Percentiles rank a stretch among this genome's conserved stretches.
phyloP scores from a whole-genome alignment of 805 yeast species.

The Lachancea meyersii region DNA sequence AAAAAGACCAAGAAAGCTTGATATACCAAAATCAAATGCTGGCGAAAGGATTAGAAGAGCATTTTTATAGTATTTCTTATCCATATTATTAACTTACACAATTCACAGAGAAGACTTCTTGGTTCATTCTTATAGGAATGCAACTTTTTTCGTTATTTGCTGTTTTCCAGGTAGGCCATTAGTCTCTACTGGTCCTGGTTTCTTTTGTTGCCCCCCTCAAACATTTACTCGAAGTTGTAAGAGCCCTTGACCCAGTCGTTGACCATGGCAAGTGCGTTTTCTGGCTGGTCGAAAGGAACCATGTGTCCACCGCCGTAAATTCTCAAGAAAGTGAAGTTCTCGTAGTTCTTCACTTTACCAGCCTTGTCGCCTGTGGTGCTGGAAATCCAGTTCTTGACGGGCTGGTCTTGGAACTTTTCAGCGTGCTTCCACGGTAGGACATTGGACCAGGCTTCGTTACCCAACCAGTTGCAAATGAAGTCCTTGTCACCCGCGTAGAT shows the following conservation, averaged over 20 bases:
- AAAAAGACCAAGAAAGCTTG: no score
- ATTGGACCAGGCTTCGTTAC: conserved; percentile 82
- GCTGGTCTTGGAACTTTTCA: conserved; percentile 45
- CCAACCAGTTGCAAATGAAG: conserved; percentile 95
- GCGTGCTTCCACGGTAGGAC: conserved; percentile 61
- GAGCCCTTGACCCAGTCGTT: conserved; percentile 81
- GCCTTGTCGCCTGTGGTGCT: conserved; percentile 44
- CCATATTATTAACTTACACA: no score
- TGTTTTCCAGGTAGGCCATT: no score
- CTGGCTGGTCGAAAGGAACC: conserved; percentile 91
- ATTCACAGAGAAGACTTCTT: no score
- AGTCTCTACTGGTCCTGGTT: no score
- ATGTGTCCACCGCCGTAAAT: conserved; percentile 90
- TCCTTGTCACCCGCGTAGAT: conserved; percentile 96
- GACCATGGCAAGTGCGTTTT: conserved; percentile 68
- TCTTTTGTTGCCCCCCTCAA: no score
- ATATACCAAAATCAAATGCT: no score
- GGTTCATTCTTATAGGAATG: no score
- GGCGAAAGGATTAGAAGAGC: no score
- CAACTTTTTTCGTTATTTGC: no score
- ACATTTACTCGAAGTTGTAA: conserved; percentile 25
- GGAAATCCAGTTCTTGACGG: conserved; percentile 41
- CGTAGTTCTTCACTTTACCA: conserved; percentile 63
- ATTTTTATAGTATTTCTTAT: no score
- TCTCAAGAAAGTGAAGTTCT: conserved; percentile 72